Evolutionary conservation across 768 basidiomycete genomes (phyloP).

Genomic region (Tricholoma saponaceum): DNA sequence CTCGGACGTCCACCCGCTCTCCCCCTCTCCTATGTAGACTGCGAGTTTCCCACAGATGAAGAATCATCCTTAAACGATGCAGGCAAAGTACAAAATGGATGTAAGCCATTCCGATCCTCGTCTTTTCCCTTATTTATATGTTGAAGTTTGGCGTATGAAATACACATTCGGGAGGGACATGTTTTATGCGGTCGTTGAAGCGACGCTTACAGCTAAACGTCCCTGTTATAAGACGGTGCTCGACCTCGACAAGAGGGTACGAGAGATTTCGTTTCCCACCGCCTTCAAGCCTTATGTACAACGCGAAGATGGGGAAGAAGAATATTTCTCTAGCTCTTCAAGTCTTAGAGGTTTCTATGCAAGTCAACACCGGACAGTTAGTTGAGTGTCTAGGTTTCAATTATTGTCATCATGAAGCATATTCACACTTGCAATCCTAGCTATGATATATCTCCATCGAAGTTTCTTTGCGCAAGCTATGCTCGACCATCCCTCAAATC

Average conservation of each 20-base stretch:
- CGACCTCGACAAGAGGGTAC: conserved; percentile 48
- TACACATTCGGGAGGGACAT: conserved; percentile 48
- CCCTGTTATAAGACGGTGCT: conserved; percentile 43
- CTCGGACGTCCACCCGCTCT: conserved; percentile 59
- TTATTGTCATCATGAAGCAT: neutral
- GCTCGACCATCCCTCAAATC: conserved; percentile 49
- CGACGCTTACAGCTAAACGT: conserved; percentile 44
- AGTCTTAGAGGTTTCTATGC: conserved; percentile 52
- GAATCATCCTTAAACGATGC: conserved; percentile 40
- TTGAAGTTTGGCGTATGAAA: conserved; percentile 54
- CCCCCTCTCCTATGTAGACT: conserved; percentile 55
- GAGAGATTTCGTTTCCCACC: conserved; percentile 41
- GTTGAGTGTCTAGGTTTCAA: conserved; percentile 32
- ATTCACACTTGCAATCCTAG: conserved; percentile 16
- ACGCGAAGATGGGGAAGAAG: conserved; percentile 41
- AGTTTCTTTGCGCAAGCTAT: conserved; percentile 58
- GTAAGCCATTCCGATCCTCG: conserved; percentile 28
- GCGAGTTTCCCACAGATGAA: conserved; percentile 56
- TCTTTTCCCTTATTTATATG: neutral
- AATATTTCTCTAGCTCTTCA: conserved; percentile 45
- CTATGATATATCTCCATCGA: conserved; percentile 51
- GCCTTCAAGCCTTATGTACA: conserved; percentile 42
- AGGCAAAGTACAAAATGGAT: conserved; percentile 44
- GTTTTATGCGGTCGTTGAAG: conserved; percentile 43
- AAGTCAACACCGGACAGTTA: conserved; percentile 54